Evolutionary conservation across 139 green algal genomes (phyloP), one percentile per base, ranked within the genome.

Genomic region (Spirogloea muscicola): DNA sequence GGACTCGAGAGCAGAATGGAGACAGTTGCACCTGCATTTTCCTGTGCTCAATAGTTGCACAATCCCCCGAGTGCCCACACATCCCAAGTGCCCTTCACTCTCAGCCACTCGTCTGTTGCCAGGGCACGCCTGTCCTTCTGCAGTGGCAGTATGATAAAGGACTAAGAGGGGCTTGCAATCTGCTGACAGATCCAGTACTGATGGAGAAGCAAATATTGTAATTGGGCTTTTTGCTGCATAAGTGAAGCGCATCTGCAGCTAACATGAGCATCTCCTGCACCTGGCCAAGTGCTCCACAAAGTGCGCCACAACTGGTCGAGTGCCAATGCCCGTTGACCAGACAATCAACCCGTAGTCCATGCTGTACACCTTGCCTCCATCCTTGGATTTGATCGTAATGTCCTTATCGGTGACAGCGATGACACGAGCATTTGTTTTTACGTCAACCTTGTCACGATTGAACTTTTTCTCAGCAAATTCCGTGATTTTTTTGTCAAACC

Each of bases 261-360:
- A n/a, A n/a, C n/a, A n/a, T n/a, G n/a, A n/a, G n/a, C n/a, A n/a
- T n/a, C n/a, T n/a, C n/a, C n/a, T 25, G 27, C 9, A 72, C 62
- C 62, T 72, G 62, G 16, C 66, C 66, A n/a, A 62, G n/a, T 74
- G 62, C 6, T 34, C 4, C 66, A 74, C 64, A 6, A 74, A 46
- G 42, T 52, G 3, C 3, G 44, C 6, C 3, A 74, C 38, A 29
- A 74, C 34, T 9, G 66, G 66, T 2, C 66, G 10, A 6, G 66
- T 74, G 16, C 66, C 66, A 29, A 74, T 74, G n/a, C 66, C 66
- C 44, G 66, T 74, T 3, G 66, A 64, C 66, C 66, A 74, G 25
- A 74, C 44, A 3, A 65, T 36, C 41, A 74, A 25, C 4, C 66
- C 63, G 7, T 62, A 72, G 7, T 72, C 13, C 31, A 59, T 37